These are phyloP conservation scores for Pyrus hybrid DNA, from an alignment of 331 rosid genomes.

Conservation along the genomic window DNA sequence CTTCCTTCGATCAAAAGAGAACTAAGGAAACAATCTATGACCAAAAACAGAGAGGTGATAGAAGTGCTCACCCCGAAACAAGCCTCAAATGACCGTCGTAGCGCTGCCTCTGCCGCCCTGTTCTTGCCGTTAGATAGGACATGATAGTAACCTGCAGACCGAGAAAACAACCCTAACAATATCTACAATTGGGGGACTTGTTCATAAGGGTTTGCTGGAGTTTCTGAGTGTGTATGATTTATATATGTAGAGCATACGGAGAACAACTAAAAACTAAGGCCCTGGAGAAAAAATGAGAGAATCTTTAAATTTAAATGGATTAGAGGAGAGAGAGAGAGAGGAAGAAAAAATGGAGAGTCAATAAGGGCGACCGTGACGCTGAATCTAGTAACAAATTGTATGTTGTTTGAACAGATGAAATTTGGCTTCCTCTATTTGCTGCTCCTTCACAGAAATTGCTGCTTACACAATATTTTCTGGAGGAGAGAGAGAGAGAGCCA, in stretches of 20 bases:
- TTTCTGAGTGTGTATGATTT: background rate
- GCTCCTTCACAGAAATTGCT: conserved; percentile 15
- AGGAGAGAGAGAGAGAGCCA: too few species aligned
- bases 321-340: background rate
- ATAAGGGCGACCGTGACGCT: conserved; percentile 14
- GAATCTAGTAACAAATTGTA: background rate
- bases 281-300: background rate
- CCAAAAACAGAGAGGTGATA: background rate
- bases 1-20: background rate
- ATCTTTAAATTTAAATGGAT: background rate
- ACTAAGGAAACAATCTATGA: background rate
- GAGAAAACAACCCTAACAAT: background rate
- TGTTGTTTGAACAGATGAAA: background rate
- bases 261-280: background rate
- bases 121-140: conserved; percentile 23
- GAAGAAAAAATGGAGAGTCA: conserved; percentile 2
- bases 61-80: conserved; percentile 20
- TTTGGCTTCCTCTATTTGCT: background rate
- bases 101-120: conserved; percentile 25
- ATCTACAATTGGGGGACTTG: background rate
- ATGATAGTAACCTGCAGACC: background rate
- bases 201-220: background rate
- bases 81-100: conserved; percentile 26
- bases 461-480: background rate
- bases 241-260: background rate